phyloP scores from a whole-genome alignment of 163 green algal genomes.

The Coccomyxa subellipsoidea region DNA sequence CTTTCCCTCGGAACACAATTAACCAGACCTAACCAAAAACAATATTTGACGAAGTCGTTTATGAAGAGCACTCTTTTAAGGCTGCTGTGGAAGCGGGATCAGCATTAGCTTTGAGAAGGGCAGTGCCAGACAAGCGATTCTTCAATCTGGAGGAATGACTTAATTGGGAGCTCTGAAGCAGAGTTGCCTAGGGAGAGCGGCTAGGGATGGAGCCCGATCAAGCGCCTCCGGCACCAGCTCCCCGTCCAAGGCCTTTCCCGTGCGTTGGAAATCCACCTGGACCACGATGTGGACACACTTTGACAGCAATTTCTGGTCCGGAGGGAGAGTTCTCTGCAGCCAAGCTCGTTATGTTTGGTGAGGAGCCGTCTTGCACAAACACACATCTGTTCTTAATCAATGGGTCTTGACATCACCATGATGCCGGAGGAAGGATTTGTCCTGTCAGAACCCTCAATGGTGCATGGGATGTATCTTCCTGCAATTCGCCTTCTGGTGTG shows the following conservation, averaged over 20 bases:
- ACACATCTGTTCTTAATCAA: no score
- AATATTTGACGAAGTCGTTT: no score
- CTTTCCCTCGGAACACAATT: background rate
- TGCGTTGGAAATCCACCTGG: slow-evolving; percentile 36
- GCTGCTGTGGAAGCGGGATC: no score
- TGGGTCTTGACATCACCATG: background rate
- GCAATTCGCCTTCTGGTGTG: no score
- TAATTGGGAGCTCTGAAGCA: background rate
- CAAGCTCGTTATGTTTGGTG: slow-evolving; percentile 84
- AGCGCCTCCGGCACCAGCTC: slow-evolving; percentile 16
- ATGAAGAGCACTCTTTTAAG: no score
- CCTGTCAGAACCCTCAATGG: background rate
- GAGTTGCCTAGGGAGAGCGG: no score
- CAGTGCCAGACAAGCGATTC: background rate
- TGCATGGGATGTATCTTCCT: background rate
- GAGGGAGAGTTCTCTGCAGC: slow-evolving; percentile 68
- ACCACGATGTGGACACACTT: slow-evolving; percentile 83
- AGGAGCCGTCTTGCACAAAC: no score
- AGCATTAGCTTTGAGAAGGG: background rate
- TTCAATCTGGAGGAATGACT: background rate
- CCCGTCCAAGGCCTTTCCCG: slow-evolving; percentile 29
- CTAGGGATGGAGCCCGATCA: slow-evolving; percentile 20
- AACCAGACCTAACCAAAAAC: no score
- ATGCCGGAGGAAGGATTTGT: background rate
- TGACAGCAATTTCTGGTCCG: slow-evolving; percentile 82